A percentile compares a stretch with the other conserved stretches of the same genome.
Conservation (phyloP, 2,329 filamentous ascomycete species). For the Septoria linicola region DNA sequence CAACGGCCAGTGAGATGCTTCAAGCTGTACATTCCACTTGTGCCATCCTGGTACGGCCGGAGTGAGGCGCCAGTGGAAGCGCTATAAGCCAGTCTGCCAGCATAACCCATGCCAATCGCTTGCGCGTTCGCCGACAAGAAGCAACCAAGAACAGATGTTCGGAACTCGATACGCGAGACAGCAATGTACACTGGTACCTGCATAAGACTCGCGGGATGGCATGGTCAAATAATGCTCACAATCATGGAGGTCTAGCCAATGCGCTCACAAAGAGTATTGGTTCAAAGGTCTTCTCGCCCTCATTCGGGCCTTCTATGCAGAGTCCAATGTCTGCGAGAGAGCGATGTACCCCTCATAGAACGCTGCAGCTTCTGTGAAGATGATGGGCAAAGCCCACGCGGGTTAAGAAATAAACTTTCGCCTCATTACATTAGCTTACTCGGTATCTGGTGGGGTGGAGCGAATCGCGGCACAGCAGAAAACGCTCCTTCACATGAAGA, state of each 20-base stretch:
- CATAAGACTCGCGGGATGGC: background rate
- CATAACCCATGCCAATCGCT: background rate
- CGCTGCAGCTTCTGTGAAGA: too few species aligned
- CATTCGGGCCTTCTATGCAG: too few species aligned
- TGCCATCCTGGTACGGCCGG: too few species aligned
- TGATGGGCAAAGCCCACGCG: conserved; percentile 3
- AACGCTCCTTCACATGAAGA: conserved; percentile 20
- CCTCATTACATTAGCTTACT: conserved; percentile 12
- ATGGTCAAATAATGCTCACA: too few species aligned
- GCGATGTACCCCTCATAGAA: too few species aligned
- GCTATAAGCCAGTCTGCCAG: too few species aligned
- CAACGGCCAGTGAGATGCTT: too few species aligned
- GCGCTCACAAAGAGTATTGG: too few species aligned
- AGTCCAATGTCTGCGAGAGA: too few species aligned
- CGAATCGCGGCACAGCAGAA: background rate
- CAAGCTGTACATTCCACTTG: background rate
- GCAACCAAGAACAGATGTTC: background rate
- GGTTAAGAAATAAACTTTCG: conserved; percentile 10
- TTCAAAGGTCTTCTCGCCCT: too few species aligned
- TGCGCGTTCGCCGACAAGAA: background rate
- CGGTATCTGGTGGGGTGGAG: conserved; percentile 2
- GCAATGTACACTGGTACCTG: background rate
- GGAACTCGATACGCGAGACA: background rate
- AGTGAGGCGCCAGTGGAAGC: too few species aligned
- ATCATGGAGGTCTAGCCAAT: too few species aligned